phyloP scores from a whole-genome alignment of 768 basidiomycete species.

The Galerina marginata region DNA sequence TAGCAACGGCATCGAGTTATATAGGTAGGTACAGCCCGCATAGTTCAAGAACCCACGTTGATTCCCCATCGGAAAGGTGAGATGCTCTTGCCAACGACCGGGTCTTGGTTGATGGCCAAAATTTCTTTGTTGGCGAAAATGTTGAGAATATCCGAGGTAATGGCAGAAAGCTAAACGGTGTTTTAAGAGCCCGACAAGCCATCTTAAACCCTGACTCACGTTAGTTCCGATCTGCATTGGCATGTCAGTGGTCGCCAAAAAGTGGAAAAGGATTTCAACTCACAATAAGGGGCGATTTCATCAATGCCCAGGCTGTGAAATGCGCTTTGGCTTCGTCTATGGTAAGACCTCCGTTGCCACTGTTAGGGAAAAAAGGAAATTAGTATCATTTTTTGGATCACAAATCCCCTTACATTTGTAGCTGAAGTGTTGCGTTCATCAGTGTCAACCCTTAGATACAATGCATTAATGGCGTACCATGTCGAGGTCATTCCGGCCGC shows the following conservation, averaged over 20 bases:
- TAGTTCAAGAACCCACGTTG: slow-evolving; percentile 47
- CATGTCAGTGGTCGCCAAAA: not conserved
- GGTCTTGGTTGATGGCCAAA: slow-evolving; percentile 72
- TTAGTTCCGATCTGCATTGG: slow-evolving; percentile 55
- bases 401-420: slow-evolving; percentile 51
- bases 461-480: slow-evolving; percentile 45
- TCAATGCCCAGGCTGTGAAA: slow-evolving; percentile 75
- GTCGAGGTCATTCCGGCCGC: slow-evolving; percentile 71
- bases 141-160: slow-evolving; percentile 55
- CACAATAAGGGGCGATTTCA: slow-evolving; percentile 65
- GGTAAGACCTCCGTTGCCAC: slow-evolving; percentile 68
- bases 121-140: slow-evolving; percentile 70
- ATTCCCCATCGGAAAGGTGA: slow-evolving; percentile 75
- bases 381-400: too few species aligned
- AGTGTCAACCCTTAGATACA: too few species aligned
- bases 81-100: slow-evolving; percentile 62
- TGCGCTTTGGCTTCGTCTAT: slow-evolving; percentile 71
- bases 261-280: slow-evolving; percentile 7
- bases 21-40: not conserved
- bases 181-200: too few species aligned
- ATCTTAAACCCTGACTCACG: slow-evolving; percentile 33
- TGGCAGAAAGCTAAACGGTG: slow-evolving; percentile 48
- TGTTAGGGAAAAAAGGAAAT: slow-evolving; percentile 19
- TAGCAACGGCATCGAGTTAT: not conserved
- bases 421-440: slow-evolving; percentile 29